These are phyloP conservation scores for Ambrosia trifida DNA, from an alignment of 129 eudicot species.

Conservation along the genomic window DNA sequence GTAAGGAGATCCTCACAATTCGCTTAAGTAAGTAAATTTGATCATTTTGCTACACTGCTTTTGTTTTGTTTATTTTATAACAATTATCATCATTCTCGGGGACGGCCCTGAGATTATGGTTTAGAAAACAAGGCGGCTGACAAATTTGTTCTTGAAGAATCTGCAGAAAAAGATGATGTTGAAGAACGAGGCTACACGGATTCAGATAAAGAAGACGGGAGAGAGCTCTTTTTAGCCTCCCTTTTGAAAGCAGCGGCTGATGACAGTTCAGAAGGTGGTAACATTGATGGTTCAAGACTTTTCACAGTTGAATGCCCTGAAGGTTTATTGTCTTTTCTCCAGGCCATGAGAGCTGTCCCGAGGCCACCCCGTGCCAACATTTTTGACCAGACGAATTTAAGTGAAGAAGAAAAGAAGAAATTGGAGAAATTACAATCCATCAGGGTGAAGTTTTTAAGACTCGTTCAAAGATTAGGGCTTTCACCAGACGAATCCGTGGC, in stretches of 20 bases:
- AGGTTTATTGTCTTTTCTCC: constrained; percentile 79
- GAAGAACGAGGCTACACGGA: constrained; percentile 45
- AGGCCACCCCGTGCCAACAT: constrained; percentile 51
- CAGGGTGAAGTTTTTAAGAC: constrained; percentile 84
- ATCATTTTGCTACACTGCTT: too few species aligned
- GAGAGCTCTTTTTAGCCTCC: constrained; percentile 76
- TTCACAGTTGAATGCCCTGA: constrained; percentile 93
- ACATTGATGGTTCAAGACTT: constrained; percentile 78
- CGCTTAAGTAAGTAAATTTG: too few species aligned
- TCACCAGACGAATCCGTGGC: constrained; percentile 76
- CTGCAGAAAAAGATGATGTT: constrained; percentile 35
- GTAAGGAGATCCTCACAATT: too few species aligned
- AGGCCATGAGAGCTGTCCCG: constrained; percentile 63
- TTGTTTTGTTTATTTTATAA: too few species aligned
- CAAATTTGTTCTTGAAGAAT: constrained; percentile 31
- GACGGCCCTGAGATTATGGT: constrained; percentile 20
- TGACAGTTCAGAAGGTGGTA: constrained; percentile 64
- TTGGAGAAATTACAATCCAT: constrained; percentile 72
- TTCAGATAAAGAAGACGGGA: constrained; percentile 70
- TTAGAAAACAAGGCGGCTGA: constrained; percentile 36
- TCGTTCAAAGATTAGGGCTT: constrained; percentile 74
- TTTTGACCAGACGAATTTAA: constrained; percentile 48
- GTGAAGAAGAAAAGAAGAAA: constrained; percentile 85
- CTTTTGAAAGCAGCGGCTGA: constrained; percentile 93
- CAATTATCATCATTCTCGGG: too few species aligned